Conservation (phyloP, 352 stramenopile species). For the Phytophthora aleatoria region DNA sequence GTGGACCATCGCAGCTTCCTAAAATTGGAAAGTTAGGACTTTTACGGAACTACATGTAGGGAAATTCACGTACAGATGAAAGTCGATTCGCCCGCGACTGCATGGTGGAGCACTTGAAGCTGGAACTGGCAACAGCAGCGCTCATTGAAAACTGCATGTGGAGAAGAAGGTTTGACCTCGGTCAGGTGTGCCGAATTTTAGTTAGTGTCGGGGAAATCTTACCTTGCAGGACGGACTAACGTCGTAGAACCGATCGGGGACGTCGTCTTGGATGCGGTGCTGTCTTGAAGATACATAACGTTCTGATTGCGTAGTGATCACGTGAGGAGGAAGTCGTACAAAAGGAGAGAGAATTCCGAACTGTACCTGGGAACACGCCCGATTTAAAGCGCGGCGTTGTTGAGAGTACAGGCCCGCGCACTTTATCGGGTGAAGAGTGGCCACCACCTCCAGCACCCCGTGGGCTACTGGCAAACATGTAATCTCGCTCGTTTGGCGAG, state of each 20-base stretch:
- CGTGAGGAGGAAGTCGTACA: neutral
- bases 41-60: neutral
- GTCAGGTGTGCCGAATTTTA: neutral
- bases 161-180: neutral
- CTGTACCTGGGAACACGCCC: constrained; percentile 58
- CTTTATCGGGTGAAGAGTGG: constrained; percentile 38
- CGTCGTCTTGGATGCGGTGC: constrained; percentile 53
- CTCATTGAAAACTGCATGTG: constrained; percentile 58
- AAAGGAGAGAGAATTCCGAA: neutral
- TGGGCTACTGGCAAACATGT: constrained; percentile 19
- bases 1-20: constrained; percentile 76
- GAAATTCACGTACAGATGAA: constrained; percentile 47
- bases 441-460: constrained; percentile 19
- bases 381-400: constrained; percentile 77
- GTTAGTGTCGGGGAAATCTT: neutral
- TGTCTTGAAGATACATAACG: constrained; percentile 74
- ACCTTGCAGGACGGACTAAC: constrained; percentile 71
- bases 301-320: constrained; percentile 37
- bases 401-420: constrained; percentile 57
- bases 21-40: constrained; percentile 3
- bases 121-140: constrained; percentile 65
- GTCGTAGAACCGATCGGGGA: constrained; percentile 75
- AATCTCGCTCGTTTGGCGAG: constrained; percentile 16
- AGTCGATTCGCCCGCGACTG: constrained; percentile 56
- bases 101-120: constrained; percentile 69